These are phyloP conservation scores for Tremellales sp. DNA, from an alignment of 1,284 basidiomycete genomes.

Conservation along the genomic window DNA sequence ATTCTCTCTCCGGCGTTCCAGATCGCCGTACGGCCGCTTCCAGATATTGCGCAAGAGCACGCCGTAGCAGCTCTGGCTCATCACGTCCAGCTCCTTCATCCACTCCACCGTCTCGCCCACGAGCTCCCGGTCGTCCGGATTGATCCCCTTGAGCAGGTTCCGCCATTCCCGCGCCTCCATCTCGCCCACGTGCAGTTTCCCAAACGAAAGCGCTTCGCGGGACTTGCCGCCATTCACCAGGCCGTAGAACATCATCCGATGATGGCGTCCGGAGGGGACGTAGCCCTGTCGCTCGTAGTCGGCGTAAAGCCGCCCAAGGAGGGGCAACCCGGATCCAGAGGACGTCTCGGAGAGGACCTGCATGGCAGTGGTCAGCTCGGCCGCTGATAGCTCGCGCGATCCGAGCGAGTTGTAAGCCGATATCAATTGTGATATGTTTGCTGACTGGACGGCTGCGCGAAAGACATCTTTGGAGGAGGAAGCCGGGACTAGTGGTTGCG, in stretches of 20 bases:
- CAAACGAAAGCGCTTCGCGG: constrained; percentile 10
- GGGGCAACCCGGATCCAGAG: constrained; percentile 1
- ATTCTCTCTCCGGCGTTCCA: not conserved
- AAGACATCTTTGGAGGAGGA: too few relatives aligned
- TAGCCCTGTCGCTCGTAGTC: constrained; percentile 14
- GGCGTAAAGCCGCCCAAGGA: constrained; percentile 15
- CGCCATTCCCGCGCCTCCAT: constrained; percentile 4
- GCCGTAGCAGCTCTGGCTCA: constrained; percentile 3
- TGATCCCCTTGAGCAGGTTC: constrained; percentile 9
- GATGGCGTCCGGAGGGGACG: not conserved
- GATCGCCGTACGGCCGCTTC: not conserved
- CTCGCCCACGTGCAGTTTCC: not conserved
- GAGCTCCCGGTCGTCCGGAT: constrained; percentile 2
- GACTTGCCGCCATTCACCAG: constrained; percentile 5
- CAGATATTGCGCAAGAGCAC: constrained; percentile 5
- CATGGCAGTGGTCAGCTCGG: not conserved
- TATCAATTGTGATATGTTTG: too few relatives aligned
- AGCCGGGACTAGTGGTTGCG: too few relatives aligned
- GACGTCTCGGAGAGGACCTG: not conserved
- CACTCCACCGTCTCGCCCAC: constrained; percentile 2
- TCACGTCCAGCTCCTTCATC: not conserved
- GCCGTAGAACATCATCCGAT: constrained; percentile 1
- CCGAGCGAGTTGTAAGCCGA: too few relatives aligned
- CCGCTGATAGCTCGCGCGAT: not conserved
- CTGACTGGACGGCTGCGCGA: too few relatives aligned